These are phyloP conservation scores for Penicillium longicatenatum DNA, from an alignment of 495 filamentous ascomycete species.

Conservation along the genomic window DNA sequence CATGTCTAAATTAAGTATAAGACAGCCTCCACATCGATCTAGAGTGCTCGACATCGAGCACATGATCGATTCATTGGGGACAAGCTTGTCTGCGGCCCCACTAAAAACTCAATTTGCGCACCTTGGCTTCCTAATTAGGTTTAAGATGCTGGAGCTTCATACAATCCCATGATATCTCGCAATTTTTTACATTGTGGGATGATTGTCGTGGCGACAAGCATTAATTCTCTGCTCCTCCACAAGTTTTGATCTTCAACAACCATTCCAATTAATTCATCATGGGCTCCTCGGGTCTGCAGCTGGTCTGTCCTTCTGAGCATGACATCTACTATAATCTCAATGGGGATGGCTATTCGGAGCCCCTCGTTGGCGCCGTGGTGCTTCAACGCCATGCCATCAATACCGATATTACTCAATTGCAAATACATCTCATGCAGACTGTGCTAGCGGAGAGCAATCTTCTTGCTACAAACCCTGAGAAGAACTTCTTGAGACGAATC, in stretches of 20 bases:
- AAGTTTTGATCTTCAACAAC: background rate
- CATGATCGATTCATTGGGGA: background rate
- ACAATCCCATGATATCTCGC: slow-evolving; percentile 5
- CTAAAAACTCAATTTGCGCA: slow-evolving; percentile 4
- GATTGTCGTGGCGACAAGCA: background rate
- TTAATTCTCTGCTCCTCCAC: background rate
- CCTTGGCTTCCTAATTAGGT: slow-evolving; percentile 5
- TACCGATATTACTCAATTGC: background rate
- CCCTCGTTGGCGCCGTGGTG: background rate
- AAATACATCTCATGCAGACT: background rate
- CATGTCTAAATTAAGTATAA: slow-evolving; percentile 6
- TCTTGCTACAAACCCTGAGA: background rate
- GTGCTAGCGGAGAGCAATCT: background rate
- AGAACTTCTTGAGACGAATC: background rate
- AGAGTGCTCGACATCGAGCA: background rate
- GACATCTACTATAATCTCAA: slow-evolving; percentile 6
- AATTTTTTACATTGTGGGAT: slow-evolving; percentile 1
- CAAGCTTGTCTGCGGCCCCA: slow-evolving; percentile 5
- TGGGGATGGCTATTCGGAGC: slow-evolving; percentile 4
- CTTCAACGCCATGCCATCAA: background rate
- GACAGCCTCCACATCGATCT: background rate
- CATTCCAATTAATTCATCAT: background rate
- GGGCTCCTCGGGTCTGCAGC: background rate
- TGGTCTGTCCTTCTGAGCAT: slow-evolving; percentile 6
- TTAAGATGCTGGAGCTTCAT: background rate